Evolutionary conservation across 805 yeast genomes (phyloP), one percentile per base, ranked within the genome.

Genomic region (Priceomyces medius): DNA sequence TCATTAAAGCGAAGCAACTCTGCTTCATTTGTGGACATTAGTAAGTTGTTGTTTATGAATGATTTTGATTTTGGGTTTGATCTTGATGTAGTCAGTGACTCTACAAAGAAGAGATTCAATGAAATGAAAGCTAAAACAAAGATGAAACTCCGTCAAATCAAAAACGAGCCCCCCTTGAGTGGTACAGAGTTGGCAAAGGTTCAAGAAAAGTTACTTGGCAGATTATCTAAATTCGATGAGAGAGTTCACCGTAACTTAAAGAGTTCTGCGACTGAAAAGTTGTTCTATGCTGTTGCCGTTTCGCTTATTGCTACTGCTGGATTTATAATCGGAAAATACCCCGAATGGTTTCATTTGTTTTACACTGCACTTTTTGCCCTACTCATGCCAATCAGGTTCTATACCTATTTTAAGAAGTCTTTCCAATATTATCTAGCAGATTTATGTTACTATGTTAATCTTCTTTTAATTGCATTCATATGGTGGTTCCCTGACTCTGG

Each of bases 401-500:
- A 88, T 63, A 80, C 93, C 1, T 91, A 87, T 64, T 85, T 82
- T 66, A 86, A 85, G 61, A 75, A 72, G 38, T 78, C 87, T 7
- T 88, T 75, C 65, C 96, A 90, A 46, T 91, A 86, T 61, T 91
- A 81, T 59, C 68, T 93, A 56, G 97, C 96, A 0, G 98, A 91
- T 63, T 72, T 91, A 50, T 91, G 99, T 64, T 91, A 91, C 62
- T 93, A 84, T 59, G 97, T 86, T 34, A 93, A 91, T 56, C 51
- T 79, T 9, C 63, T 91, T 43, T 64, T 86, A 37, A 53, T 90
- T 50, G 48, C 80, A 1, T 91, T 79, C 56, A 74, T 91, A 23
- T 91, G 98, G 98, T 69, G 80, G 4, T 80, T 82, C 47, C 97
- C 99, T 0, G 55, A 71, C 24, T 86, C 95, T 2, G 71, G 73